Evolutionary conservation across 805 yeast genomes (phyloP).

Genomic region (Candida chauliodis): DNA sequence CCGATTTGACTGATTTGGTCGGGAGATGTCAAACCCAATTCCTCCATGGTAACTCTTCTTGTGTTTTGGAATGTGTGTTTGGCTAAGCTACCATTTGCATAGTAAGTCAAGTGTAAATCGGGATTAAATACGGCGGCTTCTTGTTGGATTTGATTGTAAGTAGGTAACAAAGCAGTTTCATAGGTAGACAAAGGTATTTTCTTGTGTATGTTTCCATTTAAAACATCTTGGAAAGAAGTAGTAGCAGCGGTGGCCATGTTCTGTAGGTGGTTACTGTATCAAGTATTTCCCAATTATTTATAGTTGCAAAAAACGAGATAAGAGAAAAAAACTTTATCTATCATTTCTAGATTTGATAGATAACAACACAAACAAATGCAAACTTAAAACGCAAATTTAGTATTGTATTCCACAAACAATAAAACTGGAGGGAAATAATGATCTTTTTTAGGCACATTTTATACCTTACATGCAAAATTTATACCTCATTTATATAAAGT

Average conservation of each 20-base stretch:
- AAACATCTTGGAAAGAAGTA: constrained; percentile 25
- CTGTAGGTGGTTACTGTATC: background rate
- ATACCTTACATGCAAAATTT: background rate
- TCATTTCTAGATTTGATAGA: constrained; percentile 6
- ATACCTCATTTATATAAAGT: background rate
- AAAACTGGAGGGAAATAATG: background rate
- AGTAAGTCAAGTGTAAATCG: constrained; percentile 25
- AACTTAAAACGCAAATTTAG: constrained; percentile 1
- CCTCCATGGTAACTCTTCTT: constrained; percentile 41
- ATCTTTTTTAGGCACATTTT: background rate
- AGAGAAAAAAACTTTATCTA: constrained; percentile 2
- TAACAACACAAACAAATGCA: background rate
- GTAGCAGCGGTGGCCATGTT: constrained; percentile 2
- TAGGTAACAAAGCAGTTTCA: constrained; percentile 27
- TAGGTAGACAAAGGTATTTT: constrained; percentile 30
- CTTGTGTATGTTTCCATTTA: constrained; percentile 36
- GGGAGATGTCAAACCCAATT: constrained; percentile 43
- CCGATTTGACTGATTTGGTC: constrained; percentile 54
- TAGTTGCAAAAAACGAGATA: constrained; percentile 3
- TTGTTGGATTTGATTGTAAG: constrained; percentile 16
- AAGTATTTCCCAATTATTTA: background rate
- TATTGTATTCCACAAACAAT: background rate
- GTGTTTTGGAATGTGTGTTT: constrained; percentile 20
- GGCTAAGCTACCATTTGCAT: constrained; percentile 16
- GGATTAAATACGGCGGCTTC: constrained; percentile 26